Conservation (phyloP, 2,329 filamentous ascomycete genomes). For the Colletotrichum sp. region DNA sequence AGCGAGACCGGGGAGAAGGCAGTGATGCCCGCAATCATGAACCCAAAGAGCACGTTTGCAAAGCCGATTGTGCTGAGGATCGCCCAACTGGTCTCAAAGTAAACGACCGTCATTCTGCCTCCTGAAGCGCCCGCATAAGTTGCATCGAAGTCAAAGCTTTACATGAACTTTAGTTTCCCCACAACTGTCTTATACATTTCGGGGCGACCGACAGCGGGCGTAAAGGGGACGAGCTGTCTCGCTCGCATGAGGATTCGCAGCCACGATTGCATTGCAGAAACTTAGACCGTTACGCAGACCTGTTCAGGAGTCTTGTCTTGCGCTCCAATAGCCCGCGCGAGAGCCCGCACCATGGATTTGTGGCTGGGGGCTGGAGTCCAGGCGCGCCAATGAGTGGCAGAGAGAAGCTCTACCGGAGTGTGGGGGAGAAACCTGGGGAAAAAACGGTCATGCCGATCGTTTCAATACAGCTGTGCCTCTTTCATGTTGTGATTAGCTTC, state of each 20-base stretch:
- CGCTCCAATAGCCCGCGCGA: background rate
- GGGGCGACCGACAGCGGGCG: background rate
- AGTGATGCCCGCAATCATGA: conserved; percentile 44
- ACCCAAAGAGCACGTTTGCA: conserved; percentile 40
- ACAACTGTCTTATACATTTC: background rate
- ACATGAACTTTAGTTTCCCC: background rate
- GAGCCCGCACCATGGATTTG: background rate
- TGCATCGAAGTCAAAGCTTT: background rate
- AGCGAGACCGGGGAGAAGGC: conserved; percentile 38
- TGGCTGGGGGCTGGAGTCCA: background rate
- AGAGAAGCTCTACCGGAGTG: background rate
- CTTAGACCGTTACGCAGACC: background rate
- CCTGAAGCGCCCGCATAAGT: background rate
- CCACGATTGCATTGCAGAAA: background rate
- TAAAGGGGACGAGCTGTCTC: background rate
- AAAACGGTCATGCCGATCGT: background rate
- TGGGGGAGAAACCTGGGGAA: background rate
- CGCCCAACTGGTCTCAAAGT: conserved; percentile 48
- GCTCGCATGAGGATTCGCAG: background rate
- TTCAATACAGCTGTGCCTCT: background rate
- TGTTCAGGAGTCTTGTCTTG: background rate
- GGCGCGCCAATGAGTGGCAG: background rate
- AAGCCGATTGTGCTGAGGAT: conserved; percentile 49
- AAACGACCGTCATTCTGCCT: conserved; percentile 24
- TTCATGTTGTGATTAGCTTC: background rate